Percentiles rank a stretch among this genome's conserved stretches.
These are phyloP conservation scores for Thelonectria olida DNA, from an alignment of 2,329 filamentous ascomycete genomes.

Conservation along the genomic window DNA sequence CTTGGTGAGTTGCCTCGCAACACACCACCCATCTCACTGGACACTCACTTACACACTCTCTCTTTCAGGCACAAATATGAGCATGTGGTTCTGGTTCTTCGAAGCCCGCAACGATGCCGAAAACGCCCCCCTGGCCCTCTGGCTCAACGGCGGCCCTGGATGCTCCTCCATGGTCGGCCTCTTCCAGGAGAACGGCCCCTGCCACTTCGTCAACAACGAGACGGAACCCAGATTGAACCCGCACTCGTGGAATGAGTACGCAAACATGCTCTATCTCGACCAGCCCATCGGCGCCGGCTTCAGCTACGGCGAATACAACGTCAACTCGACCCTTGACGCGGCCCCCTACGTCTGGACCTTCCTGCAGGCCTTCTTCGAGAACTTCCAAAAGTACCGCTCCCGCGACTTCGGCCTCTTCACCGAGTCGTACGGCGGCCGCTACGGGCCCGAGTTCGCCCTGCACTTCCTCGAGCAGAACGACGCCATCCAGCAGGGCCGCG, in stretches of 20 bases:
- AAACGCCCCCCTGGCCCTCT: slow-evolving; percentile 62
- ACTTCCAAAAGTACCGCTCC: slow-evolving; percentile 70
- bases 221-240: slow-evolving; percentile 57
- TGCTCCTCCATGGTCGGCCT: slow-evolving; percentile 51
- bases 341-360: slow-evolving; percentile 59
- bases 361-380: slow-evolving; percentile 68
- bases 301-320: slow-evolving; percentile 39
- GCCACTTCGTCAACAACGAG: slow-evolving; percentile 65
- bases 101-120: slow-evolving; percentile 52
- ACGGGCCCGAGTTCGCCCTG: slow-evolving; percentile 63
- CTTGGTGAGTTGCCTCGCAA: slow-evolving; percentile 53
- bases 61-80: slow-evolving; percentile 34
- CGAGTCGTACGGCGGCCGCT: slow-evolving; percentile 67
- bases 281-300: slow-evolving; percentile 57
- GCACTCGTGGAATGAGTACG: slow-evolving; percentile 70
- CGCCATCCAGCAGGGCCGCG: slow-evolving; percentile 53
- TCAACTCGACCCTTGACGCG: slow-evolving; percentile 43
- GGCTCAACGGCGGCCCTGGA: slow-evolving; percentile 53
- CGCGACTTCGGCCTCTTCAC: slow-evolving; percentile 65
- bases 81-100: slow-evolving; percentile 59
- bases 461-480: slow-evolving; percentile 68
- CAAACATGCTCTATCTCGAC: slow-evolving; percentile 77
- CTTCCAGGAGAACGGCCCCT: slow-evolving; percentile 79
- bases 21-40: not conserved
- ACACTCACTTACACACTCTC: not conserved